These are phyloP conservation scores for Puccinia triticina DNA, from an alignment of 1,284 basidiomycete genomes.

Conservation along the genomic window DNA sequence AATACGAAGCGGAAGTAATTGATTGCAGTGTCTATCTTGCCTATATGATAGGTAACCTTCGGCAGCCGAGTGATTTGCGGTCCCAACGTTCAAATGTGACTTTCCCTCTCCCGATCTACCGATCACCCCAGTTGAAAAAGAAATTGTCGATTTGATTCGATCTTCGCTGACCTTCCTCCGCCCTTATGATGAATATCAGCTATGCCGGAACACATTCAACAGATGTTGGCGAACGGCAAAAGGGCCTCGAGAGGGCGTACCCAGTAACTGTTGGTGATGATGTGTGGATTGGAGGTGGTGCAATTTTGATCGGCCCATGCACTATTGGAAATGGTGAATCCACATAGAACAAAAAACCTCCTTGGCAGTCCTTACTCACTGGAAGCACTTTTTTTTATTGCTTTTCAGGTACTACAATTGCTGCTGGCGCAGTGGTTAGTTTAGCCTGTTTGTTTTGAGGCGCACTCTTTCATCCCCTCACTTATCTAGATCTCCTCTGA, in stretches of 20 bases:
- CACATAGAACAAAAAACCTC: background rate
- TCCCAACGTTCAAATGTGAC: conserved; percentile 54
- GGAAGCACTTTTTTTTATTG: background rate
- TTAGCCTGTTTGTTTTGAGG: background rate
- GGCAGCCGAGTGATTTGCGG: conserved; percentile 52
- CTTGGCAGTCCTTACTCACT: background rate
- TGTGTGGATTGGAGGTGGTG: conserved; percentile 55
- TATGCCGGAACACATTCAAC: conserved; percentile 54
- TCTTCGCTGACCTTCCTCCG: background rate
- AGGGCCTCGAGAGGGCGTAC: conserved; percentile 56
- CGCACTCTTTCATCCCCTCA: background rate
- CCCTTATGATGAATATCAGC: conserved; percentile 19
- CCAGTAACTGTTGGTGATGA: conserved; percentile 56
- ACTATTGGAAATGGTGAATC: conserved; percentile 43
- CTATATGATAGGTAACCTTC: conserved; percentile 49
- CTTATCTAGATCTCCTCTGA: background rate
- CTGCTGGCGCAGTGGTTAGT: conserved; percentile 42
- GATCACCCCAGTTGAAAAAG: background rate
- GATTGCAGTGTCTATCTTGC: background rate
- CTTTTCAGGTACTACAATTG: conserved; percentile 34
- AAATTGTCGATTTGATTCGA: background rate
- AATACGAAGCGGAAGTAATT: background rate
- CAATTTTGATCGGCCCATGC: conserved; percentile 53
- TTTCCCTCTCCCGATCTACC: background rate
- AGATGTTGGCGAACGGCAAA: conserved; percentile 53